A percentile compares a stretch with the other conserved stretches of the same genome.
phyloP scores from a whole-genome alignment of 257 asterid genomes.

The Fraxinus anomala region DNA sequence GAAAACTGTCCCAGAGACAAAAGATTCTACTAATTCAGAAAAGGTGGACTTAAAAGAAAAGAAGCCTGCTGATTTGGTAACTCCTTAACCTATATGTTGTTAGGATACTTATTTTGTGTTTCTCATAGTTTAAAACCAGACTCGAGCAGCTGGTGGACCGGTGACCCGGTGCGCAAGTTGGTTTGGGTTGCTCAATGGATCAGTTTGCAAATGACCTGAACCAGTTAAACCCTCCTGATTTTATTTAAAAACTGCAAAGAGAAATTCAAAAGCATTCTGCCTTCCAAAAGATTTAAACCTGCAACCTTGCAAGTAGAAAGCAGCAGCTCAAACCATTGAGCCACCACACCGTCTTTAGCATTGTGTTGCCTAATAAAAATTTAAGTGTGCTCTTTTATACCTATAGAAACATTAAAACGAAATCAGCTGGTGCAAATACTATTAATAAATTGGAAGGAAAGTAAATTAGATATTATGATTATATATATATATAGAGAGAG shows the following conservation, averaged over 20 bases:
- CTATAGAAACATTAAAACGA: not conserved
- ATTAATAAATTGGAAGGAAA: no score
- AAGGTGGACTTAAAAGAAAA: constrained; percentile 46
- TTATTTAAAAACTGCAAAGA: not conserved
- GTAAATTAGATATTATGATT: no score
- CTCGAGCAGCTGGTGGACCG: not conserved
- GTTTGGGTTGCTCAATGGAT: not conserved
- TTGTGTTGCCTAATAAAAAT: not conserved
- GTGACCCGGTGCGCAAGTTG: not conserved
- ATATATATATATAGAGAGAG: no score
- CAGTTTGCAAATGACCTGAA: not conserved
- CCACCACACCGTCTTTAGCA: not conserved
- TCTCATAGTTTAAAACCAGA: not conserved
- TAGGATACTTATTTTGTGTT: not conserved
- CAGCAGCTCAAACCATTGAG: not conserved
- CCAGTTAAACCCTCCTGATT: not conserved
- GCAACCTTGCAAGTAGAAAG: not conserved
- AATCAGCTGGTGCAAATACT: not conserved
- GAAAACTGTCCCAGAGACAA: constrained; percentile 52
- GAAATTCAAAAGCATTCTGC: not conserved
- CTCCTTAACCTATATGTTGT: constrained; percentile 18
- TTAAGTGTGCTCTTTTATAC: not conserved
- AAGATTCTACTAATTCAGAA: constrained; percentile 34
- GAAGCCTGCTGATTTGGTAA: constrained; percentile 52
- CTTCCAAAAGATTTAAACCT: not conserved